Percentiles rank a stretch among this genome's conserved stretches.
Evolutionary conservation across 129 eudicot species (phyloP).

Genomic region (Helianthus annuus): HanXRQr2.0-SUNRISE NC_035448.2:10918445-10918944

Average conservation of each 20-base stretch:
- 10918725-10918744: background rate
- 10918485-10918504: background rate
- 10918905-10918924: too few species aligned
- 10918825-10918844: too few species aligned
- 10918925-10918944: too few species aligned
- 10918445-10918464: too few species aligned
- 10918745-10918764: too few species aligned
- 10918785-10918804: too few species aligned
- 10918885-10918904: too few species aligned
- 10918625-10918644: slow-evolving; percentile 95
- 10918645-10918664: slow-evolving; percentile 95
- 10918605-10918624: slow-evolving; percentile 82
- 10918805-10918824: too few species aligned
- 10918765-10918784: too few species aligned
- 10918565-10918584: slow-evolving; percentile 94
- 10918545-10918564: slow-evolving; percentile 63
- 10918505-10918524: background rate
- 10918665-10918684: slow-evolving; percentile 78
- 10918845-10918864: too few species aligned
- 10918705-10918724: background rate
- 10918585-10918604: slow-evolving; percentile 64
- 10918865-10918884: too few species aligned
- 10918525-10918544: slow-evolving; percentile 18
- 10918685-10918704: slow-evolving; percentile 84
- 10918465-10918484: too few species aligned